These are phyloP conservation scores for Eucalyptus tenuipes DNA, from an alignment of 345 rosid genomes.

Conservation along the genomic window DNA sequence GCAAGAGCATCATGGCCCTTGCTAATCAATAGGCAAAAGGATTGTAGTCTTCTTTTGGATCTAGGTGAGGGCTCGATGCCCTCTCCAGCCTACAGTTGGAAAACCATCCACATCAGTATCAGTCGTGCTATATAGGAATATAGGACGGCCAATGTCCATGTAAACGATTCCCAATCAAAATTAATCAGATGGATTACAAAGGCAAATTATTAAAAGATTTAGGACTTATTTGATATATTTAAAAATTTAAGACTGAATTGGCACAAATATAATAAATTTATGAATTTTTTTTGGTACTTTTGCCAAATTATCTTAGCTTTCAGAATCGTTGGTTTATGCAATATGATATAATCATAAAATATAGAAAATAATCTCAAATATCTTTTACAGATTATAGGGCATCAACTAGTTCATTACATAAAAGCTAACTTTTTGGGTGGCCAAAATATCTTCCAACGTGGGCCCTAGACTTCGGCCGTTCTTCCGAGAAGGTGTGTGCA, in stretches of 20 bases:
- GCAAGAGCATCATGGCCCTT: background rate
- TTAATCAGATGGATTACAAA: background rate
- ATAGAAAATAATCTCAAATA: background rate
- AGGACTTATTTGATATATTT: background rate
- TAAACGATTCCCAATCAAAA: too few species aligned
- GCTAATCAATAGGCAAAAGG: background rate
- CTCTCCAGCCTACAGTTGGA: background rate
- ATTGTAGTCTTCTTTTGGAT: background rate
- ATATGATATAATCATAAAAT: background rate
- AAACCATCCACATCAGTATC: background rate
- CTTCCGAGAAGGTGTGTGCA: background rate
- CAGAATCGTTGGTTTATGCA: background rate
- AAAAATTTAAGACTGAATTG: too few species aligned
- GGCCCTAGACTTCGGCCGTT: background rate
- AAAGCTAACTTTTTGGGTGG: background rate
- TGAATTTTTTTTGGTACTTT: too few species aligned
- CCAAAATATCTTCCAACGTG: background rate
- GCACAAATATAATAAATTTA: background rate
- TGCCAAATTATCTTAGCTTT: too few species aligned
- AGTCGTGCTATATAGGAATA: background rate
- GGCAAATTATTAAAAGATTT: background rate
- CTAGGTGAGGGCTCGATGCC: background rate
- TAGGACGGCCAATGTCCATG: accelerated
- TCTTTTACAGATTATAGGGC: background rate
- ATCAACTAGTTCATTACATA: background rate